A percentile compares a stretch with the other conserved stretches of the same genome.
These are phyloP conservation scores for Gaeumannomyces sp. DNA, from an alignment of 2,329 filamentous ascomycete genomes.

Conservation along the genomic window DNA sequence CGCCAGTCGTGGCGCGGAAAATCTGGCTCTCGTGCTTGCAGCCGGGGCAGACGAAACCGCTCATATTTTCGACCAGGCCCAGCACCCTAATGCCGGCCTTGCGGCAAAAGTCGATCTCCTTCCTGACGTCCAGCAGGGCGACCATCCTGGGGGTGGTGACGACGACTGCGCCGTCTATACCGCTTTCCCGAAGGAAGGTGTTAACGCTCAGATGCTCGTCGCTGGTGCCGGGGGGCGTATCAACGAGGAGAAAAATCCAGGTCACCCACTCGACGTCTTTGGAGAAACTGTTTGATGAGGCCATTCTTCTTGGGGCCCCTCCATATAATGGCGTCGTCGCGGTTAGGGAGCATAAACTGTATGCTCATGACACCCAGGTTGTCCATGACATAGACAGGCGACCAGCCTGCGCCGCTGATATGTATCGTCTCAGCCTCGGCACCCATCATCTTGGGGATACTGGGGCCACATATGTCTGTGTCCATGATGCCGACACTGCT, in stretches of 20 bases:
- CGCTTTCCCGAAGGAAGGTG: constrained; percentile 80
- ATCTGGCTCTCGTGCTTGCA: constrained; percentile 80
- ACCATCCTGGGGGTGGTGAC: constrained; percentile 98
- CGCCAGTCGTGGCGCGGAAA: constrained; percentile 86
- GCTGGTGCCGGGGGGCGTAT: constrained; percentile 90
- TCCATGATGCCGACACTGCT: constrained; percentile 92
- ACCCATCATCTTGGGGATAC: constrained; percentile 98
- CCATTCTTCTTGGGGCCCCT: constrained; percentile 98
- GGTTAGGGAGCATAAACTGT: constrained; percentile 93
- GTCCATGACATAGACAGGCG: constrained; percentile 90
- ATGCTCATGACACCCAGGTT: constrained; percentile 96
- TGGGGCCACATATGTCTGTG: constrained; percentile 93
- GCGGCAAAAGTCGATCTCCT: constrained; percentile 95
- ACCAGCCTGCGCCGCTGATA: constrained; percentile 82
- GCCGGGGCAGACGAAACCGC: constrained; percentile 89
- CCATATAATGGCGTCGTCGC: constrained; percentile 96
- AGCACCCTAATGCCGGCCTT: constrained; percentile 88
- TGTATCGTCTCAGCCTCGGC: constrained; percentile 93
- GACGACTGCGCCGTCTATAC: constrained; percentile 87
- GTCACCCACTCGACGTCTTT: constrained; percentile 98
- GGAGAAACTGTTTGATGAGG: constrained; percentile 92
- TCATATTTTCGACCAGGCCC: constrained; percentile 97
- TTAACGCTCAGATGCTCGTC: constrained; percentile 96
- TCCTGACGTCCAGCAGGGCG: constrained; percentile 82
- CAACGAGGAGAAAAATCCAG: constrained; percentile 85